These are phyloP conservation scores for Paecilomyces niveus DNA, from an alignment of 2,329 filamentous ascomycete genomes.

Conservation along the genomic window DNA sequence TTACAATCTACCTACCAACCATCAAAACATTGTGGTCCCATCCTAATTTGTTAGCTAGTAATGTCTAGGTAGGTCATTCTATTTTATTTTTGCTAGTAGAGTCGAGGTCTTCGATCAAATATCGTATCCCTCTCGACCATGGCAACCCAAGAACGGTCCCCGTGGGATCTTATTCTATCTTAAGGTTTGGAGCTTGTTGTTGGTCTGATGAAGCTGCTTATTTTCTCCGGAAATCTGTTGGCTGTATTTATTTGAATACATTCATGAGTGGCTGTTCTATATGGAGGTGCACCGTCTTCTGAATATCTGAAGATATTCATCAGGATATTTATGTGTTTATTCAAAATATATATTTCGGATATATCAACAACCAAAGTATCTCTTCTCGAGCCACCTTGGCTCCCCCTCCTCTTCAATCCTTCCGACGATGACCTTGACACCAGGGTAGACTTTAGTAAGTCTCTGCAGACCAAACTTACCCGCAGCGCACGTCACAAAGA, in stretches of 20 bases:
- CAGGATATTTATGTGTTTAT: slow-evolving; percentile 5
- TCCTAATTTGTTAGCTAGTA: too few relatives aligned
- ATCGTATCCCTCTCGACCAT: too few relatives aligned
- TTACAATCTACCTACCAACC: not conserved
- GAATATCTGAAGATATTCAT: not conserved
- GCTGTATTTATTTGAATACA: too few relatives aligned
- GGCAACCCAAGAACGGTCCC: too few relatives aligned
- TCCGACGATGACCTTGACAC: slow-evolving; percentile 78
- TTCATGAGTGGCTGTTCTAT: too few relatives aligned
- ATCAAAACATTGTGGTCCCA: not conserved
- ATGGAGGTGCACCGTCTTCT: not conserved
- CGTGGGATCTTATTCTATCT: too few relatives aligned
- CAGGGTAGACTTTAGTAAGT: slow-evolving; percentile 80
- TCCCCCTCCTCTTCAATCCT: slow-evolving; percentile 75
- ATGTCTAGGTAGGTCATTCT: not conserved
- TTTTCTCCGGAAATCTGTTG: not conserved
- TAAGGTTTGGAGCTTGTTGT: too few relatives aligned
- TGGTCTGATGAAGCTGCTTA: too few relatives aligned
- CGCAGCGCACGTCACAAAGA: slow-evolving; percentile 88
- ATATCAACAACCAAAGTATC: slow-evolving; percentile 75
- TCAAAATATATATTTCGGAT: not conserved
- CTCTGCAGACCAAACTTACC: slow-evolving; percentile 77
- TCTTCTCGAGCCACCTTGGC: slow-evolving; percentile 80
- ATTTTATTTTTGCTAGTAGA: not conserved
- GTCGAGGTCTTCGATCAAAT: too few relatives aligned